Conservation (phyloP, 163 green algal species). For the Chlamydomonas reinhardtii region DNA sequence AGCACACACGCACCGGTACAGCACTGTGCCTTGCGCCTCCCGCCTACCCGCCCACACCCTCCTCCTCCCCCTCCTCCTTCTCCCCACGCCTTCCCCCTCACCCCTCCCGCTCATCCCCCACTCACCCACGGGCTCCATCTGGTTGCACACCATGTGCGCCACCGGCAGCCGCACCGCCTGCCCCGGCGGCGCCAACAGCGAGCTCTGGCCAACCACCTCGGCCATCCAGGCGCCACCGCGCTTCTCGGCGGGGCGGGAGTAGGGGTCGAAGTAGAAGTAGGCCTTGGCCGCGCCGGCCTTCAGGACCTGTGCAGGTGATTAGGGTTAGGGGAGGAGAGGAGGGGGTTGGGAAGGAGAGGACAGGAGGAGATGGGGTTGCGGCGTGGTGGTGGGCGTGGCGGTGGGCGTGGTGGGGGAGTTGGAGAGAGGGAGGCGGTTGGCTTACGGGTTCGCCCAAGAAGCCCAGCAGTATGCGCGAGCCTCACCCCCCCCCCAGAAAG, state of each 20-base stretch:
- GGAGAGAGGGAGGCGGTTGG: too few relatives aligned
- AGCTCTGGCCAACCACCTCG: constrained; percentile 76
- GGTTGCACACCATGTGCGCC: constrained; percentile 98
- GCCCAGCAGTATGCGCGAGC: too few relatives aligned
- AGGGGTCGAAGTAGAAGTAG: constrained; percentile 97
- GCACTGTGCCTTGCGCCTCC: too few relatives aligned
- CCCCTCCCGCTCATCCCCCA: background rate
- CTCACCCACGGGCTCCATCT: constrained; percentile 83
- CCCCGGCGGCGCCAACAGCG: constrained; percentile 78
- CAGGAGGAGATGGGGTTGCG: too few relatives aligned
- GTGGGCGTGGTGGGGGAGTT: too few relatives aligned
- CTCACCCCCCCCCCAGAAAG: too few relatives aligned
- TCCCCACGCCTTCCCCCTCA: too few relatives aligned
- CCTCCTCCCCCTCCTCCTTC: too few relatives aligned
- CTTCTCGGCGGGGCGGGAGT: constrained; percentile 95
- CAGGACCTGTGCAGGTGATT: constrained; percentile 16
- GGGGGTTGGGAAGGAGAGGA: background rate
- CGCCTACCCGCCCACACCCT: too few relatives aligned
- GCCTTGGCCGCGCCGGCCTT: constrained; percentile 68
- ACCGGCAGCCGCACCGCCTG: constrained; percentile 87
- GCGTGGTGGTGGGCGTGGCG: too few relatives aligned
- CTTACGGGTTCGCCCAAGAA: too few relatives aligned
- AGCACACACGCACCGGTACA: too few relatives aligned
- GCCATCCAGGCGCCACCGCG: constrained; percentile 96
- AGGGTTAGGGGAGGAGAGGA: background rate